Evolutionary conservation across 352 stramenopile genomes (phyloP).

Genomic region (Globisporangium cystogenes): DNA sequence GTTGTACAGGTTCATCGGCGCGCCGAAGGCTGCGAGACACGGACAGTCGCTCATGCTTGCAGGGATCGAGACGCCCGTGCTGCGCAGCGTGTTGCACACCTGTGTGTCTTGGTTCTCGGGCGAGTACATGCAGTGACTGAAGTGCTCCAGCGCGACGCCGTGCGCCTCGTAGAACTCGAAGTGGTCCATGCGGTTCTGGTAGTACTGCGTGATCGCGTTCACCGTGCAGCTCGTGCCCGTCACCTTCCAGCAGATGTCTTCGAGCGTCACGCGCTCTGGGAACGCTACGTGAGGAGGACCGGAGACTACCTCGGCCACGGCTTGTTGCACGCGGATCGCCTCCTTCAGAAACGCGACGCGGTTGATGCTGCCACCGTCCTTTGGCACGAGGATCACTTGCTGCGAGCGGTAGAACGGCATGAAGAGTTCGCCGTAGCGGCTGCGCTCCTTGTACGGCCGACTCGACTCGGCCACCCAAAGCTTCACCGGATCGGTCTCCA

Average conservation of each 20-base stretch:
- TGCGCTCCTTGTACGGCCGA: slow-evolving; percentile 32
- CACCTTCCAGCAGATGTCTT: slow-evolving; percentile 49
- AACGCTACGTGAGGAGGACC: slow-evolving; percentile 8
- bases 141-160: slow-evolving; percentile 31
- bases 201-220: slow-evolving; percentile 61
- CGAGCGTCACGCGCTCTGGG: slow-evolving; percentile 20
- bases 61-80: slow-evolving; percentile 32
- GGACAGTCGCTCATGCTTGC: slow-evolving; percentile 58
- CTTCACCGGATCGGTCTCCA: slow-evolving; percentile 49
- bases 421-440: slow-evolving; percentile 45
- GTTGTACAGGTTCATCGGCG: slow-evolving; percentile 71
- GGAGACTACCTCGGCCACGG: slow-evolving; percentile 16
- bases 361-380: slow-evolving; percentile 35
- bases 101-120: slow-evolving; percentile 35
- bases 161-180: slow-evolving; percentile 55
- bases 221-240: slow-evolving; percentile 46
- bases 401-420: slow-evolving; percentile 46
- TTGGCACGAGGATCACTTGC: slow-evolving; percentile 48
- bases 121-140: slow-evolving; percentile 36
- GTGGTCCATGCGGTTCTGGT: slow-evolving; percentile 51
- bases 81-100: slow-evolving; percentile 24
- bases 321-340: slow-evolving; percentile 38
- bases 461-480: slow-evolving; percentile 45
- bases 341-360: slow-evolving; percentile 36
- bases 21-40: slow-evolving; percentile 52